These are phyloP conservation scores for Botryosphaeria dothidea DNA, from an alignment of 2,329 filamentous ascomycete genomes.

Conservation along the genomic window DNA sequence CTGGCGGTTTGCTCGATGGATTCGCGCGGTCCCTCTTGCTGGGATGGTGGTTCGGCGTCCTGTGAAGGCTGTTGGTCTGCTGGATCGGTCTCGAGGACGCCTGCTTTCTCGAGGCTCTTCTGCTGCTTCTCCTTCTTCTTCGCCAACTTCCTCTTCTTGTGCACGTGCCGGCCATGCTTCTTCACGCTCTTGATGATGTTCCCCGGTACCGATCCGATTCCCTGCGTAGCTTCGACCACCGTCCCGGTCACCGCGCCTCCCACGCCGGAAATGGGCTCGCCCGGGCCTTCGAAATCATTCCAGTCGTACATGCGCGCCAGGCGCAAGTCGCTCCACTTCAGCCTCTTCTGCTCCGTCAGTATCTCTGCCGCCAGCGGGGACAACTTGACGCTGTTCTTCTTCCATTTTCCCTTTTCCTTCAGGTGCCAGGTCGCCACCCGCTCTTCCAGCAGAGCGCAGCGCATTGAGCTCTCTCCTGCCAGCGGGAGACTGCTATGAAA, in stretches of 20 bases:
- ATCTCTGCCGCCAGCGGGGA: conserved; percentile 67
- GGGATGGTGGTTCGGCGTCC: background rate
- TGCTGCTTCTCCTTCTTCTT: conserved; percentile 21
- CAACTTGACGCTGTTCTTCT: conserved; percentile 60
- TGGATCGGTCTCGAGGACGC: background rate
- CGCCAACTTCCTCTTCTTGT: conserved; percentile 44
- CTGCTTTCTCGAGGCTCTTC: background rate
- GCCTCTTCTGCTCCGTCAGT: conserved; percentile 60
- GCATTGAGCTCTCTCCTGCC: conserved; percentile 49
- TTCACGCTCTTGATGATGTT: conserved; percentile 60
- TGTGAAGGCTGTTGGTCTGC: background rate
- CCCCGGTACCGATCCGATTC: conserved; percentile 65
- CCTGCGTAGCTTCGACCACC: conserved; percentile 60
- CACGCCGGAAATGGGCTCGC: conserved; percentile 69
- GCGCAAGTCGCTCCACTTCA: conserved; percentile 64
- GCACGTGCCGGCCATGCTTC: conserved; percentile 45
- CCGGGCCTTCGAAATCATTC: conserved; percentile 76
- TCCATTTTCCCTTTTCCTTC: conserved; percentile 29
- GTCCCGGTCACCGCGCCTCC: conserved; percentile 63
- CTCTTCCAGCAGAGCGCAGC: conserved; percentile 66
- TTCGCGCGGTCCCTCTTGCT: background rate
- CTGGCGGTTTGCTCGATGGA: background rate
- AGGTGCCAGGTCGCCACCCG: conserved; percentile 67
- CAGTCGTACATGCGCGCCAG: conserved; percentile 69
- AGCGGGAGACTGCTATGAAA: conserved; percentile 65